Conservation (phyloP, 352 stramenopile species). For the Halophytophthora polymorphica region DNA sequence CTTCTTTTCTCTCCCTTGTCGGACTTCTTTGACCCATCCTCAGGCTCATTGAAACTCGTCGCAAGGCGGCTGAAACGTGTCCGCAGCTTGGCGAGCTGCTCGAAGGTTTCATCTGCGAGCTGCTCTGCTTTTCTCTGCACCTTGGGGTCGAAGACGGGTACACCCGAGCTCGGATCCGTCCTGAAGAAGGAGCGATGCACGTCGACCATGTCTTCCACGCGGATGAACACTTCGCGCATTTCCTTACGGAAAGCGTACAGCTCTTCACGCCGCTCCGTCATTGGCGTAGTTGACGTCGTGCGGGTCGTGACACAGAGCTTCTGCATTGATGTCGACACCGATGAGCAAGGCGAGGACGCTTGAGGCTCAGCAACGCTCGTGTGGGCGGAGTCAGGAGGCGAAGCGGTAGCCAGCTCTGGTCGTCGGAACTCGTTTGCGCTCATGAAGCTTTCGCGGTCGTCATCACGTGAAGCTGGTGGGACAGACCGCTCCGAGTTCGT, state of each 20-base stretch:
- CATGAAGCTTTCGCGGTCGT: neutral
- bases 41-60: constrained; percentile 19
- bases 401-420: constrained; percentile 4
- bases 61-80: constrained; percentile 34
- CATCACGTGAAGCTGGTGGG: constrained; percentile 3
- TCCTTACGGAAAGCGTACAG: constrained; percentile 59
- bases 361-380: neutral
- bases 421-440: neutral
- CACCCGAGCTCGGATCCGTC: constrained; percentile 37
- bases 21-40: neutral
- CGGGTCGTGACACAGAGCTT: neutral
- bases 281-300: no score
- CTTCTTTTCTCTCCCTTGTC: neutral
- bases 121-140: constrained; percentile 28
- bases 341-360: constrained; percentile 14
- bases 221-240: constrained; percentile 57
- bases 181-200: constrained; percentile 59
- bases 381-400: constrained; percentile 3
- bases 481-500: constrained; percentile 18
- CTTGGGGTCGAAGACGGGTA: constrained; percentile 22
- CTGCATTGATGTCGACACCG: constrained; percentile 2
- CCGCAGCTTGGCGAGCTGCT: constrained; percentile 38
- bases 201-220: constrained; percentile 67
- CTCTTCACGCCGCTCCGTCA: constrained; percentile 39
- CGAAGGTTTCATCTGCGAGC: constrained; percentile 39